These are phyloP conservation scores for Fusarium marasasianum DNA, from an alignment of 2,329 filamentous ascomycete genomes.

Conservation along the genomic window DNA sequence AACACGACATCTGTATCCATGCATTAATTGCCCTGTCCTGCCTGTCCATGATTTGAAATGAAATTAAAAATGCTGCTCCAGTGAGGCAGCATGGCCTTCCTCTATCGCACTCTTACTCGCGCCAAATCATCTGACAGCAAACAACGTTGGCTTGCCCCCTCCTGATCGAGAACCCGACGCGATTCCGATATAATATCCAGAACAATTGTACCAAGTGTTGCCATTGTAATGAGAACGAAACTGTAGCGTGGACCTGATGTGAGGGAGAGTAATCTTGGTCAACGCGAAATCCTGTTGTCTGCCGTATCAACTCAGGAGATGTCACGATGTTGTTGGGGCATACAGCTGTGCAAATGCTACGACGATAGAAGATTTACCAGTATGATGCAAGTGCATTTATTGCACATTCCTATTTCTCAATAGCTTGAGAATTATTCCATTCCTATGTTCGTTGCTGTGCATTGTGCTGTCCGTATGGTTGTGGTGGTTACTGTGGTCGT, in stretches of 20 bases:
- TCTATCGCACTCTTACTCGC: not conserved
- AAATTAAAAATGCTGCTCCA: not conserved
- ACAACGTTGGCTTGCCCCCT: not conserved
- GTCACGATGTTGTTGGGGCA: not conserved
- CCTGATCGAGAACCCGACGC: not conserved
- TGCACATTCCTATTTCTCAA: not conserved
- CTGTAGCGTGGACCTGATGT: not conserved
- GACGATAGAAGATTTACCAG: not conserved
- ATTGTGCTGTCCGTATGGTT: not conserved
- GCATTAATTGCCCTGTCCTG: not conserved
- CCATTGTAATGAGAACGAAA: not conserved
- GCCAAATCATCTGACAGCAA: not conserved
- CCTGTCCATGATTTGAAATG: not conserved
- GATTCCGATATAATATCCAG: not conserved
- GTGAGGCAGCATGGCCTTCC: not conserved
- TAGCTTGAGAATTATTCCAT: not conserved
- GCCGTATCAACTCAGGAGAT: not conserved
- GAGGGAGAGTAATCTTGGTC: too few relatives aligned
- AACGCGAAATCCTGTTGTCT: not conserved
- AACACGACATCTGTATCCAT: not conserved
- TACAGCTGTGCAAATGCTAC: not conserved
- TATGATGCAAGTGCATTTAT: conserved; percentile 12
- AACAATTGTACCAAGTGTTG: conserved; percentile 9
- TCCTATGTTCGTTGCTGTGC: not conserved
- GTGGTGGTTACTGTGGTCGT: not conserved